Percentiles rank a stretch among this genome's conserved stretches.
phyloP scores from a whole-genome alignment of 345 rosid genomes.

The Citrus medica region DNA sequence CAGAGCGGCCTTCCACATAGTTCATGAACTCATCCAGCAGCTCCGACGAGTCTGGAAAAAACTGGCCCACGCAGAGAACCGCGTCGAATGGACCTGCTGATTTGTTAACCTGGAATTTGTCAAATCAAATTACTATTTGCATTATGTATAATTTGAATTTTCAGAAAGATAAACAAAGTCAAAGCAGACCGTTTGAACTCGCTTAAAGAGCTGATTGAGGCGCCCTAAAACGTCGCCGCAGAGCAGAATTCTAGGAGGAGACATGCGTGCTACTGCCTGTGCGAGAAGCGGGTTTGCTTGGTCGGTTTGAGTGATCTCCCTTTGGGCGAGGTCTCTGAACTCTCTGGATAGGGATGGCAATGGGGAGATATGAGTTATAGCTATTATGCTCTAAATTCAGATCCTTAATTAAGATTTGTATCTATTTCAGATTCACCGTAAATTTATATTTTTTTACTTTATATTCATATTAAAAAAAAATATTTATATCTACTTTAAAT shows the following conservation, averaged over 20 bases:
- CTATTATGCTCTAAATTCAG: no score
- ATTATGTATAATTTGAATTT: no score
- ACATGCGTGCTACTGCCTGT: slow-evolving; percentile 33
- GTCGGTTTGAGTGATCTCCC: background rate
- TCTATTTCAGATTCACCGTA: no score
- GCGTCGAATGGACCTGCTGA: slow-evolving; percentile 84
- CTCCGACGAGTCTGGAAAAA: slow-evolving; percentile 69
- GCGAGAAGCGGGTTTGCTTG: background rate
- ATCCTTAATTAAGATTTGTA: no score
- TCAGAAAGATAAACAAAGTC: background rate
- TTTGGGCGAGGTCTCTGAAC: background rate
- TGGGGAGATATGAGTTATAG: no score
- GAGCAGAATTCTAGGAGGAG: slow-evolving; percentile 71
- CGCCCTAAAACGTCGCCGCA: slow-evolving; percentile 89
- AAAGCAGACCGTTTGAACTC: slow-evolving; percentile 62
- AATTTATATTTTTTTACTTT: no score
- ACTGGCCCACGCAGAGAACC: slow-evolving; percentile 80
- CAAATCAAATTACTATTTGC: no score
- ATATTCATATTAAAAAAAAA: no score
- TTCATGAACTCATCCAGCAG: slow-evolving; percentile 55
- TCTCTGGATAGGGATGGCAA: no score
- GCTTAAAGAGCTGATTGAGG: slow-evolving; percentile 80
- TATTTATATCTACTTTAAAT: no score
- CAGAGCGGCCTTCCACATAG: slow-evolving; percentile 59
- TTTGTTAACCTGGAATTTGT: slow-evolving; percentile 56